phyloP scores from a whole-genome alignment of 139 green algal species.

The Coelastrella sp. region DNA sequence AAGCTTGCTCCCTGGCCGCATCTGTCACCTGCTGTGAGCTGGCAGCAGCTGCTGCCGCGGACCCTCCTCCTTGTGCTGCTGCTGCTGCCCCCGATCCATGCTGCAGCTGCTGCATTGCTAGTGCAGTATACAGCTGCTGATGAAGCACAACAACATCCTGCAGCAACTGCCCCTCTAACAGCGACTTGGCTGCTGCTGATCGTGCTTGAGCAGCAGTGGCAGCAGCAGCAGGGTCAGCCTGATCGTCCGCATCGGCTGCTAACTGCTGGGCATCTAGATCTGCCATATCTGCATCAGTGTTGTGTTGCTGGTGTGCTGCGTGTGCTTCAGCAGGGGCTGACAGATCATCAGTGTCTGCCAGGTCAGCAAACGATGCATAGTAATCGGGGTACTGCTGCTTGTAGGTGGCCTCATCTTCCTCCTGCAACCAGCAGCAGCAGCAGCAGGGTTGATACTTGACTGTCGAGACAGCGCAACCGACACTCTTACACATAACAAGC shows the following conservation, averaged over 20 bases:
- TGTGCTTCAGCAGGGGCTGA: slow-evolving; percentile 28
- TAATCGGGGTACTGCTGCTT: slow-evolving; percentile 78
- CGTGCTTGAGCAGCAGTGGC: slow-evolving; percentile 55
- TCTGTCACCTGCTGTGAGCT: slow-evolving; percentile 34
- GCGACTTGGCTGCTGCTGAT: slow-evolving; percentile 60
- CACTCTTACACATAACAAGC: too few species aligned
- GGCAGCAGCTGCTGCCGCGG: slow-evolving; percentile 9
- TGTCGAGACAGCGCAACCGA: too few species aligned
- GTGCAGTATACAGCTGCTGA: slow-evolving; percentile 48
- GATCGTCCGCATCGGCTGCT: not conserved
- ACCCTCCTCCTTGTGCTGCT: not conserved
- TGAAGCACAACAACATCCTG: slow-evolving; percentile 77
- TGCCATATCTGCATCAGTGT: not conserved
- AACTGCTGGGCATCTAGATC: not conserved
- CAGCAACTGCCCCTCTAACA: slow-evolving; percentile 79
- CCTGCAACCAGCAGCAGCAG: slow-evolving; percentile 53
- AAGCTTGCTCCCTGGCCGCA: slow-evolving; percentile 41
- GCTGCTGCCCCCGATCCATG: not conserved
- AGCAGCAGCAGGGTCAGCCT: slow-evolving; percentile 35
- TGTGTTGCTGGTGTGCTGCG: not conserved
- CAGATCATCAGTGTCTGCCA: slow-evolving; percentile 64
- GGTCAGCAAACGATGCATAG: slow-evolving; percentile 77
- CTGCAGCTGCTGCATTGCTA: slow-evolving; percentile 42
- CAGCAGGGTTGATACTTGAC: not conserved
- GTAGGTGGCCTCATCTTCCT: slow-evolving; percentile 82